phyloP scores from a whole-genome alignment of 768 basidiomycete species.

The Lentinula lateritia region DNA sequence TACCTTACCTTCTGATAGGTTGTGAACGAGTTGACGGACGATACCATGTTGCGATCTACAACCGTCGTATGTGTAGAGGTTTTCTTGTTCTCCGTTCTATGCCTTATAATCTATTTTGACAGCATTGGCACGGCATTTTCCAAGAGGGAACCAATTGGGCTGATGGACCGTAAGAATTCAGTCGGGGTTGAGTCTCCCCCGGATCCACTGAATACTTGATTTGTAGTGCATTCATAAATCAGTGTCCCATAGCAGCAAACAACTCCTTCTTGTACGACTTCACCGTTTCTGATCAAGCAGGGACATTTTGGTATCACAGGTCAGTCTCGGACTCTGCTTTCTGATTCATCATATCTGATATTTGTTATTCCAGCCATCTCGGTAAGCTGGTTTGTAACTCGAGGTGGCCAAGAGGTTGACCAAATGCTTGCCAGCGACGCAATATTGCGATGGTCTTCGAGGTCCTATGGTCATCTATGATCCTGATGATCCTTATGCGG shows the following conservation, averaged over 20 bases:
- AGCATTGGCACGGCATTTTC: constrained; percentile 32
- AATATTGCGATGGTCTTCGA: constrained; percentile 33
- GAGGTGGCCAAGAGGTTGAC: constrained; percentile 23
- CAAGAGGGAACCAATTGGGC: constrained; percentile 24
- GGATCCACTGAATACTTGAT: background rate
- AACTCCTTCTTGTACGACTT: constrained; percentile 37
- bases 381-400: constrained; percentile 26
- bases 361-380: constrained; percentile 2
- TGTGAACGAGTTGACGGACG: constrained; percentile 29
- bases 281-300: constrained; percentile 29
- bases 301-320: constrained; percentile 39
- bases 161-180: constrained; percentile 17
- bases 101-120: background rate
- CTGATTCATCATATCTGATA: background rate
- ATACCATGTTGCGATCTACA: constrained; percentile 32
- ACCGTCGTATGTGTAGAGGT: constrained; percentile 26
- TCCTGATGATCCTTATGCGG: constrained; percentile 33
- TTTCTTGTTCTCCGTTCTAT: background rate
- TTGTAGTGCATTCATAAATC: constrained; percentile 25
- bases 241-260: constrained; percentile 37
- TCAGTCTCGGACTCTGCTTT: background rate
- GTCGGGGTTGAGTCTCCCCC: background rate
- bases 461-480: constrained; percentile 42
- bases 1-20: constrained; percentile 10
- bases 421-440: constrained; percentile 21